Conservation (phyloP, 176 grass and related monocot genomes). For the Oryza australiensis region DNA sequence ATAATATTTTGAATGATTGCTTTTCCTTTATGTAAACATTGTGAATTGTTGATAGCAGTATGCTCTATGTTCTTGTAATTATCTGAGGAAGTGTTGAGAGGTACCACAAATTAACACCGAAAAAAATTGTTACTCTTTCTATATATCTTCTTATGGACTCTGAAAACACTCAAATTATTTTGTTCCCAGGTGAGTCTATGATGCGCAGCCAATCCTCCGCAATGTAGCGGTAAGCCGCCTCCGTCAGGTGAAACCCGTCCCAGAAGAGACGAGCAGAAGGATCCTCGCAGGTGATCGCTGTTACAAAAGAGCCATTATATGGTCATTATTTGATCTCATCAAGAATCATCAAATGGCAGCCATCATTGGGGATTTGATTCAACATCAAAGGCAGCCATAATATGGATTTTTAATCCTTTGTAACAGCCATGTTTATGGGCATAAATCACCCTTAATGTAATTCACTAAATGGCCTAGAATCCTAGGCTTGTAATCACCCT, state of each 20-base stretch:
- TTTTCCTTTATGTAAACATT: neutral
- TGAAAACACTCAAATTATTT: no score
- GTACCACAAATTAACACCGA: no score
- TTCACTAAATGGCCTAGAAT: no score
- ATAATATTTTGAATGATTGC: neutral
- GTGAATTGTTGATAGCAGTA: neutral
- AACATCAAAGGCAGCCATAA: no score
- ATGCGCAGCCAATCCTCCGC: conserved; percentile 20
- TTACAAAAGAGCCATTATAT: no score
- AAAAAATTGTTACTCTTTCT: neutral
- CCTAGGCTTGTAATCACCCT: no score
- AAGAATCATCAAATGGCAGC: no score
- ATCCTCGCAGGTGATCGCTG: neutral
- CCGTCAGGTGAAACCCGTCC: conserved; percentile 32
- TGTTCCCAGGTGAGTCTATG: neutral
- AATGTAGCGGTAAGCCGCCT: conserved; percentile 30
- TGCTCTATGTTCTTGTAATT: neutral
- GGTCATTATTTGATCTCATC: no score
- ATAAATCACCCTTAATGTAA: no score
- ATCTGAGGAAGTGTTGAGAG: neutral
- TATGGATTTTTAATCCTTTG: no score
- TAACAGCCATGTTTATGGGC: no score
- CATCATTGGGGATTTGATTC: no score
- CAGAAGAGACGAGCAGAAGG: conserved; percentile 37
- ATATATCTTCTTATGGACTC: neutral